These are phyloP conservation scores for Paraphoma sp. DNA, from an alignment of 2,329 filamentous ascomycete species.

Conservation along the genomic window DNA sequence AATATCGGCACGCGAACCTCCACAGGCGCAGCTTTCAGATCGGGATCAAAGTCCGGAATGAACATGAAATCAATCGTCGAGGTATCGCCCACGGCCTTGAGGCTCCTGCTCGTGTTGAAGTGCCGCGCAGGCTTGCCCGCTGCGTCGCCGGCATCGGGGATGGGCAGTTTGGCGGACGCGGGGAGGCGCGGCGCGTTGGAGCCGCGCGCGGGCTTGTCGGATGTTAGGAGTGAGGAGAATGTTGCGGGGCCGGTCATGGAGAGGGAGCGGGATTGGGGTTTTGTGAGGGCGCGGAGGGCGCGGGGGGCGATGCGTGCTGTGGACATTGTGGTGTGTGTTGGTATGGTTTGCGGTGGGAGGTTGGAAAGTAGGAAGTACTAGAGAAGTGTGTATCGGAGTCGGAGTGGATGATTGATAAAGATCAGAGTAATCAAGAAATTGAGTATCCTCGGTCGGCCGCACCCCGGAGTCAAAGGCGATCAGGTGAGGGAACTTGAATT, in stretches of 20 bases:
- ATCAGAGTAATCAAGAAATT: neutral
- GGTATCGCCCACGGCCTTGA: conserved; percentile 63
- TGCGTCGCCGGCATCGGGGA: conserved; percentile 33
- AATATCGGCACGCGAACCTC: conserved; percentile 59
- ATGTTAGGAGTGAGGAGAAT: conserved; percentile 57
- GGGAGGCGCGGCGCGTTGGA: conserved; percentile 58
- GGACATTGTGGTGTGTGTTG: conserved; percentile 14
- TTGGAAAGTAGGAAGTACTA: neutral
- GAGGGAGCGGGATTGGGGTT: conserved; percentile 55
- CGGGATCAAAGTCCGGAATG: conserved; percentile 60
- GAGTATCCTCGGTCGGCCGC: neutral
- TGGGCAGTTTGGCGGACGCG: conserved; percentile 56
- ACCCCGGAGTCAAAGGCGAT: neutral
- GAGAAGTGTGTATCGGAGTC: neutral
- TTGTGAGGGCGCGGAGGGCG: conserved; percentile 51
- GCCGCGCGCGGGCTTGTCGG: conserved; percentile 55
- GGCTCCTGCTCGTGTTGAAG: conserved; percentile 67
- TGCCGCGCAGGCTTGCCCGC: conserved; percentile 52
- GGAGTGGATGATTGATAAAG: neutral
- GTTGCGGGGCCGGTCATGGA: conserved; percentile 68
- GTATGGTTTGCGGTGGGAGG: neutral
- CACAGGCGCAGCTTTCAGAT: conserved; percentile 44
- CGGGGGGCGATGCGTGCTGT: conserved; percentile 52
- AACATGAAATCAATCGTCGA: conserved; percentile 70
- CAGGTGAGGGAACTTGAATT: neutral